Percentiles rank a stretch among this genome's conserved stretches.
These are phyloP conservation scores for Beauveria rudraprayagi DNA, from an alignment of 2,329 filamentous ascomycete species.

Conservation along the genomic window DNA sequence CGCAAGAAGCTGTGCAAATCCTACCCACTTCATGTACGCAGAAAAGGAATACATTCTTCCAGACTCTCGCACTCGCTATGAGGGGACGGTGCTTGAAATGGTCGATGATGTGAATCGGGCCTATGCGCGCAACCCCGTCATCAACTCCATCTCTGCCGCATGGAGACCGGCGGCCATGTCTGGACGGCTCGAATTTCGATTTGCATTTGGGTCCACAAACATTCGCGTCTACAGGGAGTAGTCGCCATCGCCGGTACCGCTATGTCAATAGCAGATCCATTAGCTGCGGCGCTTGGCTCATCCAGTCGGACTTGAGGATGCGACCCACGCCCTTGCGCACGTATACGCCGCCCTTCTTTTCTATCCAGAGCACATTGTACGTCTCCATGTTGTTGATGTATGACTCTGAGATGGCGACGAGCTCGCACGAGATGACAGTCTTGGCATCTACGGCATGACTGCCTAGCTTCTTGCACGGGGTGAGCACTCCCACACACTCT, in stretches of 20 bases:
- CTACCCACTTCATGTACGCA: not conserved
- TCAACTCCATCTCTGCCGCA: not conserved
- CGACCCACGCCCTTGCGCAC: constrained; percentile 8
- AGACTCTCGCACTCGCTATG: not conserved
- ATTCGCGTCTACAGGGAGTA: not conserved
- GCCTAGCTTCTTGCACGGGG: constrained; percentile 4
- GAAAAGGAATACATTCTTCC: constrained; percentile 1
- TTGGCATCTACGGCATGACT: not conserved
- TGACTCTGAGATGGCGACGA: constrained; percentile 5
- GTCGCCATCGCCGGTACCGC: not conserved
- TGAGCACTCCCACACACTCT: constrained; percentile 5
- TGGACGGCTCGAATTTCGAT: constrained; percentile 1
- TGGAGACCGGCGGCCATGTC: not conserved
- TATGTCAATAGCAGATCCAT: constrained; percentile 4
- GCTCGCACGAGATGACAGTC: constrained; percentile 3
- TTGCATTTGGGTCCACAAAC: not conserved
- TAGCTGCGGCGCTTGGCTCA: not conserved
- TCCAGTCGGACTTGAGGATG: constrained; percentile 7
- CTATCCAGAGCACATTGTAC: constrained; percentile 7
- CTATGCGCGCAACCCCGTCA: not conserved
- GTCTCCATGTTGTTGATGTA: constrained; percentile 2
- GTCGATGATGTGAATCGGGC: not conserved
- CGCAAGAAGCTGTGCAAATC: not conserved
- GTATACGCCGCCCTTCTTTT: not conserved
- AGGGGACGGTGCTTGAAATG: constrained; percentile 1